Evolutionary conservation across 441 rosid genomes (phyloP), one percentile per base, ranked within the genome.

Genomic region (Euphorbia schlechtendalii): DNA sequence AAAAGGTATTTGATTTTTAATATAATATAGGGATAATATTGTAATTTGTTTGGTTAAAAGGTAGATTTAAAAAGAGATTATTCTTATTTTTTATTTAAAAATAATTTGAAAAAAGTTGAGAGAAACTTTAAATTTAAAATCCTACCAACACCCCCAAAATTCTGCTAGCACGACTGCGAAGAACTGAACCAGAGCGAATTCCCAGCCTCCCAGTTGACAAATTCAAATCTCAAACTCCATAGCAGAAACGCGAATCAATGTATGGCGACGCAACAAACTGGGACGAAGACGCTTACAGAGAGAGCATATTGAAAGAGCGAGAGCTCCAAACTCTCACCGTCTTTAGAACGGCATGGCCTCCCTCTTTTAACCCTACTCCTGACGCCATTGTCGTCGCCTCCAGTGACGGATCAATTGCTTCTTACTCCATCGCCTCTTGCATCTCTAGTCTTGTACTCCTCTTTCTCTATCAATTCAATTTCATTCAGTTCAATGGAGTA

Each of bases 321-420:
- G 96, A 87, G 73, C 59, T 81, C 58, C 81, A 74, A 65, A 77
- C 85, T 41, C 86, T 84, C 21, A 90, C 92, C 64, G 95, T 90
- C 0, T 90, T 90, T 69, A 76, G 96, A 69, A 83, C 97, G 60
- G 80, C 78, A 12, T 94, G 97, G 96, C 81, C 86, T 59, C 96
- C 97, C 61, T 80, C 91, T 51, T 60, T 30, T 24, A 79, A 68
- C 76, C 79, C 83, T 56, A 76, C 66, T 61, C 92, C 90, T 0
- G 86, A 86, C 61, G 55, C 76, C 63, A 62, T 94, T 72, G 81
- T 89, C 41, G 84, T 77, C 58, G 96, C 93, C 59, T 76, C 89
- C 64, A 90, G 99, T 59, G 90, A 90, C 56, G 97, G 99, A 66
- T 82, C 83, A 17, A 41, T 94, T 68, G 82, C 90, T 58, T 82